phyloP scores from a whole-genome alignment of 176 grass and related monocot species.

The Oryza punctata region DNA sequence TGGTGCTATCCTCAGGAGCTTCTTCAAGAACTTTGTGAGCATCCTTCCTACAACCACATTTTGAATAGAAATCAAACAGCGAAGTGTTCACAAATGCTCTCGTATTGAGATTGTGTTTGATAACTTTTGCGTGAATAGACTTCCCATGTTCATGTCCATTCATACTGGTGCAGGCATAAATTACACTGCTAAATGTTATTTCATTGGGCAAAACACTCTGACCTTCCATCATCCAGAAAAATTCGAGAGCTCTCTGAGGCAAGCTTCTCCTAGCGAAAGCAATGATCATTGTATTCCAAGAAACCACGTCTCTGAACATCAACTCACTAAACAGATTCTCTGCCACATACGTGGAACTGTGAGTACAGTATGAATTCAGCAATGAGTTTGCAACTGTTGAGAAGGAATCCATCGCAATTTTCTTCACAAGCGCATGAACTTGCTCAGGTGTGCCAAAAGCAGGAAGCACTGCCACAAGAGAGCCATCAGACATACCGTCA shows the following conservation, averaged over 20 bases:
- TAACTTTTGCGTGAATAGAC: slow-evolving; percentile 60
- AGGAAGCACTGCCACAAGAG: slow-evolving; percentile 58
- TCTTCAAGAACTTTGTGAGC: slow-evolving; percentile 52
- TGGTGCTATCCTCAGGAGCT: slow-evolving; percentile 42
- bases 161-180: slow-evolving; percentile 46
- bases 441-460: slow-evolving; percentile 47
- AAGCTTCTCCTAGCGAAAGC: slow-evolving; percentile 48
- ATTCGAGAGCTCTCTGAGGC: slow-evolving; percentile 53
- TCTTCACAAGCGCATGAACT: slow-evolving; percentile 53
- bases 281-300: slow-evolving; percentile 77
- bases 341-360: not conserved
- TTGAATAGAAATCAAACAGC: slow-evolving; percentile 57
- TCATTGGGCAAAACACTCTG: slow-evolving; percentile 51
- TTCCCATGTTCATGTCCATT: slow-evolving; percentile 45
- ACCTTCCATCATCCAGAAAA: slow-evolving; percentile 56
- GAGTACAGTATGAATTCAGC: slow-evolving; percentile 52
- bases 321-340: slow-evolving; percentile 54
- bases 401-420: slow-evolving; percentile 57
- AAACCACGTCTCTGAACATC: slow-evolving; percentile 47
- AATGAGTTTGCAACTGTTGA: slow-evolving; percentile 51
- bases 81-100: slow-evolving; percentile 55
- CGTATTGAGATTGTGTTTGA: slow-evolving; percentile 58
- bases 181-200: slow-evolving; percentile 44
- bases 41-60: slow-evolving; percentile 36
- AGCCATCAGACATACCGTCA: slow-evolving; percentile 50